Evolutionary conservation across 2,329 filamentous ascomycete species (phyloP).

Genomic region (Tolypocladium album): DNA sequence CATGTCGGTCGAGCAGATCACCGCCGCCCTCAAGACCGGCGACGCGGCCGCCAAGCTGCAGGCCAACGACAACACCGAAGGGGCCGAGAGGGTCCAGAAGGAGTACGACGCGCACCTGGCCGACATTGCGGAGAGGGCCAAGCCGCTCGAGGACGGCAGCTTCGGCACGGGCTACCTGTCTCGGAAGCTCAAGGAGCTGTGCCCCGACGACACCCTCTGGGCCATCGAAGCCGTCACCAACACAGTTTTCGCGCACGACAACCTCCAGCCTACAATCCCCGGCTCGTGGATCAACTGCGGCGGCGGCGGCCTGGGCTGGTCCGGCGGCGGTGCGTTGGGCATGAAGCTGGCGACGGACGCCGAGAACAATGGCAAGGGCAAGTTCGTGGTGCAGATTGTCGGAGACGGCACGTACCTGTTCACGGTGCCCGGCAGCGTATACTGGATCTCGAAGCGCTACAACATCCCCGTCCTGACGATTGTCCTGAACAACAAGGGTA

Average conservation of each 20-base stretch:
- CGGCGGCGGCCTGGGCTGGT: slow-evolving; percentile 72
- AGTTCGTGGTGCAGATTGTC: slow-evolving; percentile 44
- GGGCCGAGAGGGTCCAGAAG: slow-evolving; percentile 37
- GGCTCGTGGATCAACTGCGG: slow-evolving; percentile 75
- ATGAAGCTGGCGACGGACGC: slow-evolving; percentile 57
- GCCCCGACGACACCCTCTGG: slow-evolving; percentile 51
- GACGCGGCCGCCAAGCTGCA: slow-evolving; percentile 27
- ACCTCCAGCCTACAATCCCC: slow-evolving; percentile 55
- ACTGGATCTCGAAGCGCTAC: slow-evolving; percentile 45
- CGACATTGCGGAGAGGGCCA: slow-evolving; percentile 43
- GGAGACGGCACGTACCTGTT: slow-evolving; percentile 49
- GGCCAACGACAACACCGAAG: slow-evolving; percentile 6
- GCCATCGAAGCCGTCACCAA: slow-evolving; percentile 72
- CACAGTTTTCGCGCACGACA: slow-evolving; percentile 55
- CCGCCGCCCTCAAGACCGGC: slow-evolving; percentile 43
- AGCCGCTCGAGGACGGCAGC: slow-evolving; percentile 47
- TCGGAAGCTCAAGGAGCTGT: slow-evolving; percentile 18
- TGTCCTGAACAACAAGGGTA: slow-evolving; percentile 46
- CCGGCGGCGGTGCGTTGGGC: slow-evolving; percentile 62
- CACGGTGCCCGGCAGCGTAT: slow-evolving; percentile 40
- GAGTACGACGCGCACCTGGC: slow-evolving; percentile 49
- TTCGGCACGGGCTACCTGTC: slow-evolving; percentile 30
- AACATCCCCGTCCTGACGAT: slow-evolving; percentile 43
- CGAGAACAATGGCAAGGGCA: slow-evolving; percentile 32
- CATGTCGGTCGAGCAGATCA: slow-evolving; percentile 59